A percentile compares a stretch with the other conserved stretches of the same genome.
Evolutionary conservation across 2,329 filamentous ascomycete genomes (phyloP).

Genomic region (Nigrospora osmanthi): DNA sequence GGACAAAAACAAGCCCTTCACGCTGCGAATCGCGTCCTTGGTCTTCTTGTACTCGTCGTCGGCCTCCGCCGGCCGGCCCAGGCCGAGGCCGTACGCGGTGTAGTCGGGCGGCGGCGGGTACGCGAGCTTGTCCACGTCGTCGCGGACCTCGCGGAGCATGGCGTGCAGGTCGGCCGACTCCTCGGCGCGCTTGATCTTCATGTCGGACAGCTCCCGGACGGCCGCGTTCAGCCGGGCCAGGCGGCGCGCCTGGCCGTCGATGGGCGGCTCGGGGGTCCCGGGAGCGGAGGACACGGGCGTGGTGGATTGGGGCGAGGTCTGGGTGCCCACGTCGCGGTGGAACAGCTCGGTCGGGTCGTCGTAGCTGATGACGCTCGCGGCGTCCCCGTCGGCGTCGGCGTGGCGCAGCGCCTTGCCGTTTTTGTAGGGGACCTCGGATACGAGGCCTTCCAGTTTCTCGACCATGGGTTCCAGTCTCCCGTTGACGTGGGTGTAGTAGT

Average conservation of each 20-base stretch:
- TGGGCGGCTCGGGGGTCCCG: constrained; percentile 14
- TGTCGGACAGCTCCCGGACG: constrained; percentile 33
- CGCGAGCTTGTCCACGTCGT: constrained; percentile 57
- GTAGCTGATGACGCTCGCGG: constrained; percentile 31
- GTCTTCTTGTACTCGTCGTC: constrained; percentile 67
- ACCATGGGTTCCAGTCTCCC: constrained; percentile 37
- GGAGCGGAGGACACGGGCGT: constrained; percentile 19
- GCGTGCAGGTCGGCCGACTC: constrained; percentile 43
- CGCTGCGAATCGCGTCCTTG: constrained; percentile 66
- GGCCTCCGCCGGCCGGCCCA: constrained; percentile 38
- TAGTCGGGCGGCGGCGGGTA: constrained; percentile 32
- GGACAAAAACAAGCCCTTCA: constrained; percentile 73
- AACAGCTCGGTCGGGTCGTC: constrained; percentile 71
- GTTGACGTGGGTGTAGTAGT: constrained; percentile 42
- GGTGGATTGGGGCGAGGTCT: constrained; percentile 53
- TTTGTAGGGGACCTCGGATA: constrained; percentile 51
- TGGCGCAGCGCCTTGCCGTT: constrained; percentile 14
- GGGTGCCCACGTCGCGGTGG: constrained; percentile 72
- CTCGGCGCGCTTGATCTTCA: constrained; percentile 35
- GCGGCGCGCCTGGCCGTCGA: constrained; percentile 31
- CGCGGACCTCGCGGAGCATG: constrained; percentile 49
- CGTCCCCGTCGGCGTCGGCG: constrained; percentile 15
- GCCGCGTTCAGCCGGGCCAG: constrained; percentile 34
- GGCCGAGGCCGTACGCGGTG: constrained; percentile 28
- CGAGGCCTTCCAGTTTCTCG: constrained; percentile 43